Evolutionary conservation across 352 stramenopile species (phyloP).

Genomic region (Pythium rhizo-oryzae): DNA sequence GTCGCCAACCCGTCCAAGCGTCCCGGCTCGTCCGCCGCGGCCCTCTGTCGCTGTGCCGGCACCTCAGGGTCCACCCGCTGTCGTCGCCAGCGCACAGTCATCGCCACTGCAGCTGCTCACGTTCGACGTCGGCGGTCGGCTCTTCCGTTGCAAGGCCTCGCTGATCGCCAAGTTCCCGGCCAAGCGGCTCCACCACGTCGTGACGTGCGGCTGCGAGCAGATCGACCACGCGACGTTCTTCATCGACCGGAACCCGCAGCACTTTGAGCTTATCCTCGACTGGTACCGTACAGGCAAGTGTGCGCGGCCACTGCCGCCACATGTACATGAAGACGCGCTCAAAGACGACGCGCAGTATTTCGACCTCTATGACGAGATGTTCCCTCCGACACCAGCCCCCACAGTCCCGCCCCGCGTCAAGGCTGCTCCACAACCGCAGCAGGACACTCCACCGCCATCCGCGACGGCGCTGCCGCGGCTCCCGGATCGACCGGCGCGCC

Average conservation of each 20-base stretch:
- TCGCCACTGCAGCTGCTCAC: constrained; percentile 29
- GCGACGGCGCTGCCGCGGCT: constrained; percentile 11
- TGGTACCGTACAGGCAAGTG: constrained; percentile 71
- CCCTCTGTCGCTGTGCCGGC: not conserved
- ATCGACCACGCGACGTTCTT: constrained; percentile 55
- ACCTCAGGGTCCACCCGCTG: not conserved
- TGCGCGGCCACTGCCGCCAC: constrained; percentile 32
- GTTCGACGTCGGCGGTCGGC: constrained; percentile 70
- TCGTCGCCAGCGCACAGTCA: not conserved
- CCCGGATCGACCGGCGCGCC: constrained; percentile 7
- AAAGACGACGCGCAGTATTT: constrained; percentile 69
- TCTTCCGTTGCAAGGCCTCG: constrained; percentile 71
- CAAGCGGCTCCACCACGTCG: constrained; percentile 66
- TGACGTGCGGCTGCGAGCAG: constrained; percentile 57
- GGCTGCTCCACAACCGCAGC: not conserved
- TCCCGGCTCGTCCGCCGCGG: constrained; percentile 12
- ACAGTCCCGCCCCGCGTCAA: not conserved
- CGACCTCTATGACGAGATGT: constrained; percentile 65
- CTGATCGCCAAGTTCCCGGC: constrained; percentile 59
- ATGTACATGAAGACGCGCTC: constrained; percentile 48
- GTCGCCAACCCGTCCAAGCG: constrained; percentile 7
- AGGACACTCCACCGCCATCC: not conserved
- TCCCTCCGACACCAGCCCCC: constrained; percentile 23
- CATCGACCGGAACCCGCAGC: constrained; percentile 70
- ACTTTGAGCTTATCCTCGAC: constrained; percentile 77